phyloP scores from a whole-genome alignment of 2,329 filamentous ascomycete genomes.

The Ophiostoma quercus region DNA sequence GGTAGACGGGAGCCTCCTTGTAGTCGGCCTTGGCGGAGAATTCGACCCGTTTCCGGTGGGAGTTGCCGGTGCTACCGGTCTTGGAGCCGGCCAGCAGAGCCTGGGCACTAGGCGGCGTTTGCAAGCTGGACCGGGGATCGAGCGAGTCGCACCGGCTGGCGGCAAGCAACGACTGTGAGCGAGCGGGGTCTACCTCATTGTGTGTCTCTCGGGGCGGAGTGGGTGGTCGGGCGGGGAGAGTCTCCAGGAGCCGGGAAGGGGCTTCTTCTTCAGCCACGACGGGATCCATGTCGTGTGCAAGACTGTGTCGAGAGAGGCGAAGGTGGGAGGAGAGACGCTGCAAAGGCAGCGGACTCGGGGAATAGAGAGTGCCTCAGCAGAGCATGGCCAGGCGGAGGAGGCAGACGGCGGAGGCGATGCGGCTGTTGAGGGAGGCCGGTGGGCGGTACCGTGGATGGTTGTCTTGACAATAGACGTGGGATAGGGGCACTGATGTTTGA shows the following conservation, averaged over 20 bases:
- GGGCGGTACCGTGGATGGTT: neutral
- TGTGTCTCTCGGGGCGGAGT: conserved; percentile 58
- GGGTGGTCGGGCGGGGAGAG: conserved; percentile 56
- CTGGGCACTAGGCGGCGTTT: conserved; percentile 50
- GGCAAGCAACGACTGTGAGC: conserved; percentile 34
- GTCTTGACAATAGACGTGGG: neutral
- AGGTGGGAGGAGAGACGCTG: neutral
- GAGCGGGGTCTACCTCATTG: conserved; percentile 36
- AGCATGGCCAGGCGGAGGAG: conserved; percentile 19
- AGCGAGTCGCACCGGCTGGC: conserved; percentile 34
- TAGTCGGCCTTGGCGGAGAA: conserved; percentile 55
- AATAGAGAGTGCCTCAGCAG: conserved; percentile 14
- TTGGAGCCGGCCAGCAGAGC: conserved; percentile 36
- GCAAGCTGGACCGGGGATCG: conserved; percentile 39
- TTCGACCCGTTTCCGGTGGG: conserved; percentile 51
- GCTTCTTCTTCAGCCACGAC: conserved; percentile 36
- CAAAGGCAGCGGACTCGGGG: conserved; percentile 18
- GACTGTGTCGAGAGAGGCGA: neutral
- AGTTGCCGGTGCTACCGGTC: conserved; percentile 38
- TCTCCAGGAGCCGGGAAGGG: conserved; percentile 44
- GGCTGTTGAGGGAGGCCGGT: neutral
- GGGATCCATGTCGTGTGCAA: neutral
- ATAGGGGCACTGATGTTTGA: neutral
- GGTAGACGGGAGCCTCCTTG: conserved; percentile 47
- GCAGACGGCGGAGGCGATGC: neutral